These are phyloP conservation scores for Lentinula boryana DNA, from an alignment of 768 basidiomycete genomes.

Conservation along the genomic window DNA sequence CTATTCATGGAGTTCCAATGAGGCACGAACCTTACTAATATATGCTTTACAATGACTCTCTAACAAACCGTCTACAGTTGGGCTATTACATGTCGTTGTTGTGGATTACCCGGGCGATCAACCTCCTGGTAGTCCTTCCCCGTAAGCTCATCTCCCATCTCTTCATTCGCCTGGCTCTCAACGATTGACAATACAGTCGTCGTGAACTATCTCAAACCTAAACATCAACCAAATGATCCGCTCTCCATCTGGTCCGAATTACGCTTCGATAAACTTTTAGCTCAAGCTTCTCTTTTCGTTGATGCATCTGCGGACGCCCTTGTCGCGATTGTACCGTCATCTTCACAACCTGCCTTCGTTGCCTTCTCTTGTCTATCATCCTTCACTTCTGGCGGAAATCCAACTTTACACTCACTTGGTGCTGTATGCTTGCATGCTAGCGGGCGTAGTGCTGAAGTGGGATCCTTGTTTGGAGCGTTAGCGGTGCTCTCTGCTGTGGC, in stretches of 20 bases:
- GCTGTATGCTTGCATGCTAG: constrained; percentile 61
- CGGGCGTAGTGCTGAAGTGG: constrained; percentile 40
- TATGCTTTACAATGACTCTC: constrained; percentile 1
- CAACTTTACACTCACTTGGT: constrained; percentile 63
- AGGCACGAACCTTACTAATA: constrained; percentile 22
- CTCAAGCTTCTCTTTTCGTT: constrained; percentile 57
- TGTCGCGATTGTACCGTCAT: constrained; percentile 46
- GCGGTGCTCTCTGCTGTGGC: constrained; percentile 62
- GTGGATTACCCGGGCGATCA: constrained; percentile 57
- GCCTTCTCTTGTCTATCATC: constrained; percentile 56
- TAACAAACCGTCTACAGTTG: constrained; percentile 29
- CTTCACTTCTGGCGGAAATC: constrained; percentile 63
- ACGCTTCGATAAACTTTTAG: constrained; percentile 62
- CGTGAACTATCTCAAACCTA: constrained; percentile 56
- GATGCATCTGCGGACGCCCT: constrained; percentile 62
- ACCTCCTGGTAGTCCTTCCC: constrained; percentile 64
- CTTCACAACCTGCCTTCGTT: constrained; percentile 49
- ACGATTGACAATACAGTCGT: constrained; percentile 34
- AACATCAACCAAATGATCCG: constrained; percentile 21
- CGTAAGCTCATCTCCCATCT: constrained; percentile 33
- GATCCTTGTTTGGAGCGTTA: constrained; percentile 67
- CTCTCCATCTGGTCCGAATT: constrained; percentile 49
- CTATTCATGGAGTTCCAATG: constrained; percentile 60
- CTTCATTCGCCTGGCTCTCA: background rate
- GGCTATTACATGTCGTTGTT: constrained; percentile 73